Conservation (phyloP, 169 alveolate species). For the Neospora caninum region DNA sequence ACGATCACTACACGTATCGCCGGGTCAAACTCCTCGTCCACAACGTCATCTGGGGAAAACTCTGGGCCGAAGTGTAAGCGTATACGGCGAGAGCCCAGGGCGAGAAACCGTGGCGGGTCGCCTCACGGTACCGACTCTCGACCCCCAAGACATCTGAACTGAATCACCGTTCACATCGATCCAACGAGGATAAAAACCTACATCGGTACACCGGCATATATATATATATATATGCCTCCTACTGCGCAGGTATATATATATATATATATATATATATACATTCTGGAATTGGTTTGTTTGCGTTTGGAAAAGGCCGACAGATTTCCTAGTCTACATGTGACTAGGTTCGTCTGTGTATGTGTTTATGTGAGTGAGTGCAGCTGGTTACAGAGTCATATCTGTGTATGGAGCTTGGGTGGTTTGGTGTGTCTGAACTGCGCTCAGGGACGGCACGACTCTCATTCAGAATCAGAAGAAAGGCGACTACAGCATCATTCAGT, state of each 20-base stretch:
- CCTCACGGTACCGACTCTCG: no score
- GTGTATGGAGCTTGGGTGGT: no score
- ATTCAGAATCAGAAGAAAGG: conserved; percentile 82
- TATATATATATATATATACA: background rate
- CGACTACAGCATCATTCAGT: conserved; percentile 83
- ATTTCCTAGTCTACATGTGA: no score
- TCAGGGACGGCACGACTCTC: conserved; percentile 80
- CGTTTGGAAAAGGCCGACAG: no score
- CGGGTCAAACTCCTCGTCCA: conserved; percentile 87
- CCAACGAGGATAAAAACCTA: no score
- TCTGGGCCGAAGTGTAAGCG: conserved; percentile 85
- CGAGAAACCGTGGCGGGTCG: background rate
- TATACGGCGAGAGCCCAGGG: background rate
- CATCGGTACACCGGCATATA: background rate
- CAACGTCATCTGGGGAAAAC: conserved; percentile 88
- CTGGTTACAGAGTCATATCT: no score
- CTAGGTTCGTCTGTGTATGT: no score
- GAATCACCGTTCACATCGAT: no score
- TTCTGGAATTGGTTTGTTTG: no score
- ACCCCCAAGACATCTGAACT: no score
- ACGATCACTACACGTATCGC: conserved; percentile 70
- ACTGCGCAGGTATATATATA: background rate
- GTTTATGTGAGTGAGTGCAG: no score
- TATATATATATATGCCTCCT: background rate
- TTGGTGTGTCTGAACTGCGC: no score